Evolutionary conservation across 202 grass and related monocot genomes (phyloP), one percentile per base, ranked within the genome.

Genomic region (Carex arenaria): DNA sequence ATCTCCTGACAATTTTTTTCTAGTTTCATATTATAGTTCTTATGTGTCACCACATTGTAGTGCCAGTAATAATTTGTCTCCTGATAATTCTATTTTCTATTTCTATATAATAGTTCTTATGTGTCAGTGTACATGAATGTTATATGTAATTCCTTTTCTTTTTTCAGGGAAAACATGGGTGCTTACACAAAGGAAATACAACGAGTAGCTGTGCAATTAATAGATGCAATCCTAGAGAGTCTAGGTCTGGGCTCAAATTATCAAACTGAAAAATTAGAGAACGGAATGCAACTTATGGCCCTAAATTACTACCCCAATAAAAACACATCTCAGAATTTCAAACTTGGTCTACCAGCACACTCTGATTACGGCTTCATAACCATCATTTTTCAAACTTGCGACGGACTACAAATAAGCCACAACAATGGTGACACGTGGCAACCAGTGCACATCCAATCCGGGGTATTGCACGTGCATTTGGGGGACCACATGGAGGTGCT

Each of bases 361-460:
- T 85, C 94, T 51, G 94, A 97, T 68, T 94, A 90, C 57, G 94
- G 89, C 14, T 83, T 90, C 51, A 85, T 97, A 60, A 94, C 86
- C 19, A 92, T 97, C 34, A 45, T 97, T 66, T 83, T 92, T 51
- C 61, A 92, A 84, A 94, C 64, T 52, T 90, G 86, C 67, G 74
- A 3, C 10, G 91, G 91, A 22, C 85, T 97, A 74, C 88, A 97
- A 78, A 86, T 94, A 47, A 55, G 85, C 42, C 89, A 88, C 30
- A 84, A 62, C 36, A 85, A 79, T 64, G 87, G 78, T 26, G 59
- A 85, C 32, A 74, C 66, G 5, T 94, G 89, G 94, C 89, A 80
- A 85, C 73, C 22, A 4, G 72, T 89, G 7, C 85, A 89, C 47
- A 72, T 72, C 72, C 63, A 84, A 49, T 84, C 85, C 10, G 82